Conservation (phyloP, 73 alveolate genomes). For the Blepharisma stoltei region DNA sequence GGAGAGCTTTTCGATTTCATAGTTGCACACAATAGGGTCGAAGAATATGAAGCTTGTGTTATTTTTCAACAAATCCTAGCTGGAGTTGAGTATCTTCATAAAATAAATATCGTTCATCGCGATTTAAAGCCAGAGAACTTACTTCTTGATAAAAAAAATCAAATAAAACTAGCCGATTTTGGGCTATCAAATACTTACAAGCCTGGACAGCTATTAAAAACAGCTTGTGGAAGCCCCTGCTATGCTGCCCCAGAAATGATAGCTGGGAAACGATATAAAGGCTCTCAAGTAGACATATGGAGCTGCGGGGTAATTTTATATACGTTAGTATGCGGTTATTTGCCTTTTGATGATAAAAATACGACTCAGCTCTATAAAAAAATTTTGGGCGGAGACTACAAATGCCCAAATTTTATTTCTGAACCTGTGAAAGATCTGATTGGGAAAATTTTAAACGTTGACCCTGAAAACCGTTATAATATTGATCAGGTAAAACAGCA, state of each 20-base stretch:
- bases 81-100: slow-evolving; percentile 87
- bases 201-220: slow-evolving; percentile 66
- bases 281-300: slow-evolving; percentile 70
- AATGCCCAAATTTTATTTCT: slow-evolving; percentile 55
- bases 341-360: slow-evolving; percentile 81
- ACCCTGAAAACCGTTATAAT: slow-evolving; percentile 70
- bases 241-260: slow-evolving; percentile 97
- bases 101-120: slow-evolving; percentile 75
- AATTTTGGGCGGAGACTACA: slow-evolving; percentile 72
- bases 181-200: slow-evolving; percentile 82
- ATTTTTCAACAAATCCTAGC: slow-evolving; percentile 70
- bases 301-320: slow-evolving; percentile 71
- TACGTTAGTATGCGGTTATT: slow-evolving; percentile 79
- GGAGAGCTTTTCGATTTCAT: slow-evolving; percentile 92
- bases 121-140: slow-evolving; percentile 95
- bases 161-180: slow-evolving; percentile 87
- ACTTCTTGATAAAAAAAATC: slow-evolving; percentile 64
- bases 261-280: slow-evolving; percentile 71
- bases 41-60: slow-evolving; percentile 77
- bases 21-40: slow-evolving; percentile 60
- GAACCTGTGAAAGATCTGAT: slow-evolving; percentile 64
- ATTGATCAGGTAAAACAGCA: slow-evolving; percentile 74
- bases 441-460: slow-evolving; percentile 61
- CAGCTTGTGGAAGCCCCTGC: slow-evolving; percentile 98
- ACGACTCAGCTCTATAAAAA: slow-evolving; percentile 74